Base-by-base conservation (phyloP, 2,329 filamentous ascomycete species). In the Intubia oerlemansii region DNA sequence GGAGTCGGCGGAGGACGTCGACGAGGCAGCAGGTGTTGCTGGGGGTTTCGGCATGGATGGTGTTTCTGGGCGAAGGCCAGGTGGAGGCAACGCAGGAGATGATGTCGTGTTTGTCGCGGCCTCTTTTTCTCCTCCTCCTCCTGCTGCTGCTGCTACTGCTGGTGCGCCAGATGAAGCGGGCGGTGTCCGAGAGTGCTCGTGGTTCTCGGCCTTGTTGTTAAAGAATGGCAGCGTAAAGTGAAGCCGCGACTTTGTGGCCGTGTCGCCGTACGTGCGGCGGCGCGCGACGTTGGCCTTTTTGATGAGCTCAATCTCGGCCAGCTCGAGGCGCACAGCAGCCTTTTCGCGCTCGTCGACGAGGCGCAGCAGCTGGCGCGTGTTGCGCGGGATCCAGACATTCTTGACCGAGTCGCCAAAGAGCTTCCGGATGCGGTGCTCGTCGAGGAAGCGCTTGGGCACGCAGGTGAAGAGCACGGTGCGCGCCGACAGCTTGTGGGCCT, bases 391-490 rank as follows among this genome's bases (percentile, higher is more conserved):
- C 88, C 88, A 95, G 13, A 92, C 62, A 32, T 77, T 74, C 46
- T 76, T 73, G 29, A 88, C 78, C 12, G 72, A 66, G 17, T 75
- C 60, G 12, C 79, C 79, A 44, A 92, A 92, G 43, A 84, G 72
- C 28, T 64, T 62, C 24, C 70, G 66, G 27, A 91, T 64, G 41
- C 74, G 80, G 19, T 55, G 56, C 44, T 82, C 68, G 32, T 79
- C 65, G 18, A 85, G 61, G 36, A 84, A 88, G 4, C 75, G 63
- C 20, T 67, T 54, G 0, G 85, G 84, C 1, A 92, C 80, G 2
- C 77, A 76, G 1, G 82, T 77, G 49, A 92, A 91, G n/a, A 98
- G 65, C 6, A 95, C 82, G 1, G 84, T 93, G 17, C 82, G 69
- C 1, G 84, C 82, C 0, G 85, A 93, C 24, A 95, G 69, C 12